These are phyloP conservation scores for Gossypium schwendimanii DNA, from an alignment of 441 rosid genomes.

Conservation along the genomic window DNA sequence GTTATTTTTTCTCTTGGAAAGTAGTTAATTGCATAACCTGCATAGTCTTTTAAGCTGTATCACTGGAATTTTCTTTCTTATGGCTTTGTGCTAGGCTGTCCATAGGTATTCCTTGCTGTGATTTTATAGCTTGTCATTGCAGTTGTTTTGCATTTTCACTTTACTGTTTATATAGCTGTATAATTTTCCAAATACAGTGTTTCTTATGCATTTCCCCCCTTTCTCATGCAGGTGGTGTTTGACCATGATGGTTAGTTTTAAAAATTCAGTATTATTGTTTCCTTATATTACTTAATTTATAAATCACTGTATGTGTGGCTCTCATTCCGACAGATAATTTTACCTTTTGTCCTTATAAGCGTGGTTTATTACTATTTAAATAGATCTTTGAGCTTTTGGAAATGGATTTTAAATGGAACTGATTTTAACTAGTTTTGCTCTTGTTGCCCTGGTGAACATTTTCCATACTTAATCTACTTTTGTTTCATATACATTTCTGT, in stretches of 20 bases:
- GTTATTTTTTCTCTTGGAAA: background rate
- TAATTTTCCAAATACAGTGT: background rate
- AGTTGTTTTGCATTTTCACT: background rate
- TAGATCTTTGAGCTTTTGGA: background rate
- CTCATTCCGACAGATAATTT: background rate
- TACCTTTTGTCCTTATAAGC: background rate
- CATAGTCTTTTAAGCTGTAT: background rate
- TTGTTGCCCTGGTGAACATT: background rate
- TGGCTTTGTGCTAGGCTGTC: conserved; percentile 3
- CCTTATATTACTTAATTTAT: background rate
- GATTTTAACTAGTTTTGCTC: background rate
- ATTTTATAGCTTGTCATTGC: background rate
- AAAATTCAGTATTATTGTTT: background rate
- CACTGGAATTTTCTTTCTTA: background rate
- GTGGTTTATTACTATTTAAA: background rate
- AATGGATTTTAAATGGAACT: background rate
- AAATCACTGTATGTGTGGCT: background rate
- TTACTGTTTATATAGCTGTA: background rate
- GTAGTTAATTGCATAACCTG: background rate
- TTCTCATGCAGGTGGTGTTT: conserved; percentile 80
- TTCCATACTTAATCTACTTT: background rate
- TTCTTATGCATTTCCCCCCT: background rate
- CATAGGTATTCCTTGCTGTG: background rate
- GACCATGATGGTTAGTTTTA: conserved; percentile 89
- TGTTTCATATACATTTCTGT: background rate